Evolutionary conservation across 192 early-diverging fungal genomes (phyloP), one percentile per base, ranked within the genome.

Genomic region (Coemansia sp.): DNA sequence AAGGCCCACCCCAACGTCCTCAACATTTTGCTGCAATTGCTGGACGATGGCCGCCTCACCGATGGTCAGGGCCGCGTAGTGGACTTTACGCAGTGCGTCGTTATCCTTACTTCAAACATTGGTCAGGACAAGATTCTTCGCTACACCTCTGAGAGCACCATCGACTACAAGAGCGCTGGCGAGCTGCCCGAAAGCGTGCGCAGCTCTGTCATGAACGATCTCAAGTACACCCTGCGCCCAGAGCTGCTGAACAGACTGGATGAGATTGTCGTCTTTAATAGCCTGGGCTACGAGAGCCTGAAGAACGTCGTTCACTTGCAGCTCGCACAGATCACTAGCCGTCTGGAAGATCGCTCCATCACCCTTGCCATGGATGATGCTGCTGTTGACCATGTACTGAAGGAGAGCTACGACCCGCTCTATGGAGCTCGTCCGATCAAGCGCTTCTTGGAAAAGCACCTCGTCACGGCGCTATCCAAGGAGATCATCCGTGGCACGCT

Each of bases 181-280:
- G 71, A 75, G 71, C 60, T 87, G 65, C 86, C 86, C 4, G 63
- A 68, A 34, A 53, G 64, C 24, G 83, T 87, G 34, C 73, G 72
- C 55, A 85, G 86, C 16, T 68, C 62, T 5, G 98, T 98, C 44
- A 94, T 98, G 91, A 68, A 80, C 12, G 92, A 94, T 64, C 94
- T 98, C 49, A 89, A 88, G 58, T 79, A 66, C 22, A 85, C 87
- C 15, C 92, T 98, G 90, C 90, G 94, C 4, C 93, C 98, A 16
- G 98, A 99, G 84, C 91, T 99, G 78, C 81, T 99, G 47, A 99
- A 99, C 85, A 91, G 98, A 33, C 90, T 99, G 44, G 96, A 96
- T 55, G 97, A 98, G 60, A 92, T 96, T 73, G 90, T 98, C 62
- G 72, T 95, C 29, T 97, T 97, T 86, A 79, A 89, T 29, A 90